Evolutionary conservation across 768 basidiomycete genomes (phyloP), one percentile per base, ranked within the genome.

Genomic region (Suillus alpinus): DNA sequence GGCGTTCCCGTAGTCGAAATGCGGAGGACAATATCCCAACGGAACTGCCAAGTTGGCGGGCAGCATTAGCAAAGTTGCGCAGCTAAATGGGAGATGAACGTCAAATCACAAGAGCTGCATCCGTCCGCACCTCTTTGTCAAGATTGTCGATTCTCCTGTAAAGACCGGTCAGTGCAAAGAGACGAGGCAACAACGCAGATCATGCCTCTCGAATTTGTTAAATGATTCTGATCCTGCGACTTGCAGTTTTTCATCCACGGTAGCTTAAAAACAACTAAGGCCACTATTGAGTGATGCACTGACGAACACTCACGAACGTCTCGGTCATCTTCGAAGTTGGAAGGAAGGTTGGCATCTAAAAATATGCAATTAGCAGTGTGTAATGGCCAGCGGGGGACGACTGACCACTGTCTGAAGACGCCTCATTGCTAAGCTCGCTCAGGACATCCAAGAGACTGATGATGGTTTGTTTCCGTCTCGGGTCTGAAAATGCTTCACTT

Each of bases 11-110:
- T 26, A 84, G 70, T 59, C 78, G 77, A 67, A 78, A 82, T 1
- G 83, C 79, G 10, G 84, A 85, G 9, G 82, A 84, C 13, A 84
- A 72, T 41, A 84, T 81, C 7, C 83, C 83, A 39, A 85, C 81
- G 0, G 83, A 84, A 58, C 81, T 82, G 4, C 84, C 83, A 1
- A 84, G 70, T 58, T 83, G 83, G 18, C 83, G 81, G 20, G 82
- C 81, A 8, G 83, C 82, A 26, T 83, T 83, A 31, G 80, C 78
- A 63, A 83, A 84, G 67, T 80, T 81, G 8, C 82, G 77, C 10
- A 84, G 78, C 79, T 83, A 57, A 1, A 60, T 26, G 50, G 29
- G n/a, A 39, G 34, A 57, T 68, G 59, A 68, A 65, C 31, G 29
- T 56, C 26, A 59, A 58, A 56, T 65, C 2, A 56, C n/a, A 18